Evolutionary conservation across 2,329 filamentous ascomycete genomes (phyloP).

Genomic region (Stemphylium beticola): DNA sequence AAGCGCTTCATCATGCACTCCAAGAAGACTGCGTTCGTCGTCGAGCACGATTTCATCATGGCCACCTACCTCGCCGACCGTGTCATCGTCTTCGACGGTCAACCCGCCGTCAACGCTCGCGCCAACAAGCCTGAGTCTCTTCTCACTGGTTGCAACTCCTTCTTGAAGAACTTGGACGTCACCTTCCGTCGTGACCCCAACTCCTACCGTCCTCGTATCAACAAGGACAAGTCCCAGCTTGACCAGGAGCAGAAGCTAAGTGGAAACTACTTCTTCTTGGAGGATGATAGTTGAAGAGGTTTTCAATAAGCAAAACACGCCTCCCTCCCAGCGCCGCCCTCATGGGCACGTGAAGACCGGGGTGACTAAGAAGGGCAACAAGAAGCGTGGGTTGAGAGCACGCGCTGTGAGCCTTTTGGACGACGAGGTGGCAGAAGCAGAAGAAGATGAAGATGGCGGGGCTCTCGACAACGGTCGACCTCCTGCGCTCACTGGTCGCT

Average conservation of each 20-base stretch:
- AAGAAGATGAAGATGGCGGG: slow-evolving; percentile 68
- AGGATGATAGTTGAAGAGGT: slow-evolving; percentile 79
- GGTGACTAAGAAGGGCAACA: slow-evolving; percentile 46
- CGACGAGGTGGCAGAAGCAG: slow-evolving; percentile 62
- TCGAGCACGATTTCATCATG: slow-evolving; percentile 99
- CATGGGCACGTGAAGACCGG: slow-evolving; percentile 51
- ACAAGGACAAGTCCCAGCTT: slow-evolving; percentile 93
- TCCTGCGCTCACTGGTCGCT: slow-evolving; percentile 57
- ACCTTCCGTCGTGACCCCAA: slow-evolving; percentile 98
- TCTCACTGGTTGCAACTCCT: slow-evolving; percentile 93
- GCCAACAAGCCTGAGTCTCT: slow-evolving; percentile 92
- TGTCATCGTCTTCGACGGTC: slow-evolving; percentile 96
- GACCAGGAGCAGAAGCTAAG: slow-evolving; percentile 95
- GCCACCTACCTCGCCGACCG: slow-evolving; percentile 82
- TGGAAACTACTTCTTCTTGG: slow-evolving; percentile 98
- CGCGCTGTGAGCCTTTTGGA: slow-evolving; percentile 50
- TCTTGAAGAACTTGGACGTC: slow-evolving; percentile 95
- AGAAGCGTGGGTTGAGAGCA: slow-evolving; percentile 41
- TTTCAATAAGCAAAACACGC: slow-evolving; percentile 56
- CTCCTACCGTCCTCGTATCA: slow-evolving; percentile 96
- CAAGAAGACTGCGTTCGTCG: slow-evolving; percentile 98
- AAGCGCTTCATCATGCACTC: slow-evolving; percentile 99
- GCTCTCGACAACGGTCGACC: slow-evolving; percentile 67
- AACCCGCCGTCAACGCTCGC: slow-evolving; percentile 85
- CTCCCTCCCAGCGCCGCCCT: slow-evolving; percentile 42